phyloP scores from a whole-genome alignment of 75 land plant species.

The Pinus tabuliformis region DNA sequence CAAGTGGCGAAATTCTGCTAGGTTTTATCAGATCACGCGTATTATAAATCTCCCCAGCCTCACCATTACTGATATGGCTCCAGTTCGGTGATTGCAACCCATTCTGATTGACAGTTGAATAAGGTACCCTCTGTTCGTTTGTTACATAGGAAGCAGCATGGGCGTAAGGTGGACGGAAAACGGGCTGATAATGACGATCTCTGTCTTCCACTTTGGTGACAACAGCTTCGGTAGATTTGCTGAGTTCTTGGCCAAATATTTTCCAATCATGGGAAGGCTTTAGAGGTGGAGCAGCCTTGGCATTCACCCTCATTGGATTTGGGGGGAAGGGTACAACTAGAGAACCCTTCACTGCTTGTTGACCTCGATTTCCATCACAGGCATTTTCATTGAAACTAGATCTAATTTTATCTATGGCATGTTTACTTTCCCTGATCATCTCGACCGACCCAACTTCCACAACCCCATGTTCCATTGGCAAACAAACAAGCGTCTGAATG shows the following conservation, averaged over 20 bases:
- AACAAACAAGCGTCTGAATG: conserved; percentile 59
- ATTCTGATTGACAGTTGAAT: conserved; percentile 8
- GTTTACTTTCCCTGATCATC: conserved; percentile 13
- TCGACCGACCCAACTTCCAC: conserved; percentile 75
- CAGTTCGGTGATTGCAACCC: conserved; percentile 8
- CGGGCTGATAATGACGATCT: conserved; percentile 8
- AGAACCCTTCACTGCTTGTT: conserved; percentile 8
- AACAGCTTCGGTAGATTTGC: conserved; percentile 8
- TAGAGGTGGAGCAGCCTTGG: background rate
- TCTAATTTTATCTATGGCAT: conserved; percentile 8
- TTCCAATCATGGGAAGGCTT: conserved; percentile 10
- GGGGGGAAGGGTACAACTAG: conserved; percentile 2
- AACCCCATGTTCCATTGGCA: conserved; percentile 55
- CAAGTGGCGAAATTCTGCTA: background rate
- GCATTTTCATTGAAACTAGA: conserved; percentile 10
- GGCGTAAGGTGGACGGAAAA: background rate
- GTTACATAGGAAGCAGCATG: background rate
- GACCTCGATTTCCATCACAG: background rate
- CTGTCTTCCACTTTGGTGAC: conserved; percentile 13
- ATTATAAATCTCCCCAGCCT: conserved; percentile 11
- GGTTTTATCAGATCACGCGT: conserved; percentile 1
- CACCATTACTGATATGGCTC: conserved; percentile 11
- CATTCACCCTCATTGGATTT: conserved; percentile 9
- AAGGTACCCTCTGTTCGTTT: conserved; percentile 4
- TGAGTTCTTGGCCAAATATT: conserved; percentile 15